These are phyloP conservation scores for Pholiota adiposa DNA, from an alignment of 1,284 basidiomycete genomes.

Conservation along the genomic window DNA sequence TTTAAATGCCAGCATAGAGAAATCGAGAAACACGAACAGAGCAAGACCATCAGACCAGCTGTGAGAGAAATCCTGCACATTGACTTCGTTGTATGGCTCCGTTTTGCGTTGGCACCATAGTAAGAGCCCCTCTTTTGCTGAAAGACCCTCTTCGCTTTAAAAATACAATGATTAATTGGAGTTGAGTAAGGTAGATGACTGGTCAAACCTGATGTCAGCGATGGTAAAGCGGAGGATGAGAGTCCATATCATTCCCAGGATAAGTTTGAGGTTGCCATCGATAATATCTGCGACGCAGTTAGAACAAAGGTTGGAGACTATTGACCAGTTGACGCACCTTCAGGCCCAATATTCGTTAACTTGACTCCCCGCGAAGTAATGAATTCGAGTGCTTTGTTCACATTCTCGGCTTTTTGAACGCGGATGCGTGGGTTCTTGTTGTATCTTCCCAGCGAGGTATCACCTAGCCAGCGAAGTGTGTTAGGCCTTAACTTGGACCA, in stretches of 20 bases:
- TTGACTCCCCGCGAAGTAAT: constrained; percentile 95
- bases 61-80: constrained; percentile 91
- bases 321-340: constrained; percentile 58
- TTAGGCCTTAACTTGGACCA: constrained; percentile 9
- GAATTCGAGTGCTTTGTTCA: constrained; percentile 94
- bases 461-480: constrained; percentile 54
- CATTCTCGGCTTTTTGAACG: constrained; percentile 98
- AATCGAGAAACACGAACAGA: constrained; percentile 61
- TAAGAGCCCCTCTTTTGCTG: constrained; percentile 94
- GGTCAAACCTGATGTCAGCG: constrained; percentile 89
- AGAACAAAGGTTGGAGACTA: background rate
- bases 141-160: constrained; percentile 91
- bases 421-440: constrained; percentile 91
- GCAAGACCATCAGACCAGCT: constrained; percentile 97
- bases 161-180: constrained; percentile 12
- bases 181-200: constrained; percentile 1
- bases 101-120: constrained; percentile 99
- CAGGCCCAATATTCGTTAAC: constrained; percentile 96
- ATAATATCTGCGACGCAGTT: constrained; percentile 77
- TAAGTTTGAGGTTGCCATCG: constrained; percentile 96
- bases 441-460: constrained; percentile 89
- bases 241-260: constrained; percentile 99
- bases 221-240: constrained; percentile 97
- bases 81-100: constrained; percentile 86
- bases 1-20: background rate